These are phyloP conservation scores for Ustilago loliicola DNA, from an alignment of 1,284 basidiomycete species.

Conservation along the genomic window DNA sequence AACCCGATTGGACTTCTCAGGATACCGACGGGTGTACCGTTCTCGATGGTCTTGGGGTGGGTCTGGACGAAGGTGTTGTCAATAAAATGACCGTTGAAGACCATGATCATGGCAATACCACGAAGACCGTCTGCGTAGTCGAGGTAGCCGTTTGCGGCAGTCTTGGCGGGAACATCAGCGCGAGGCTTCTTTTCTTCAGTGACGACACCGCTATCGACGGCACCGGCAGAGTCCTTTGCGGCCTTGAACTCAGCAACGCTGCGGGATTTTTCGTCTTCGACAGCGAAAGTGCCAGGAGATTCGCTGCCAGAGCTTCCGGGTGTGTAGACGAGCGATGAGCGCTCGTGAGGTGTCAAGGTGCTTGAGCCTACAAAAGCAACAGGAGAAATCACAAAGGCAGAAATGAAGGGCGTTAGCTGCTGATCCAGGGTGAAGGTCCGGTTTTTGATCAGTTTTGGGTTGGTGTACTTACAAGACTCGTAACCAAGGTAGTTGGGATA, in stretches of 20 bases:
- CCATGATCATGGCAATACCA: constrained; percentile 71
- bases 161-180: constrained; percentile 41
- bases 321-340: constrained; percentile 19
- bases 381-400: not conserved
- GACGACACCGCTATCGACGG: constrained; percentile 31
- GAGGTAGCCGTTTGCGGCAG: constrained; percentile 51
- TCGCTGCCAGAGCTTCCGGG: constrained; percentile 18
- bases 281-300: constrained; percentile 23
- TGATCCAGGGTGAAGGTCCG: too few relatives aligned
- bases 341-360: constrained; percentile 28
- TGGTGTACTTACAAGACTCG: constrained; percentile 32
- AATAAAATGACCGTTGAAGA: constrained; percentile 71
- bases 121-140: constrained; percentile 72
- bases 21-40: constrained; percentile 66
- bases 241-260: constrained; percentile 39
- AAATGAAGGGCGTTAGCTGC: not conserved
- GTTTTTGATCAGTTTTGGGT: not conserved
- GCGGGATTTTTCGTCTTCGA: constrained; percentile 23
- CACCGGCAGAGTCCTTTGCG: constrained; percentile 46
- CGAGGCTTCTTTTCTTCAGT: constrained; percentile 31
- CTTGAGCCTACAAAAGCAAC: constrained; percentile 19
- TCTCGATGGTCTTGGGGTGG: constrained; percentile 68
- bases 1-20: constrained; percentile 40
- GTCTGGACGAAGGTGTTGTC: constrained; percentile 70
- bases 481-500: constrained; percentile 32